Evolutionary conservation across 306 rosid species (phyloP).

Genomic region (Astragalus glycyphyllos): DNA sequence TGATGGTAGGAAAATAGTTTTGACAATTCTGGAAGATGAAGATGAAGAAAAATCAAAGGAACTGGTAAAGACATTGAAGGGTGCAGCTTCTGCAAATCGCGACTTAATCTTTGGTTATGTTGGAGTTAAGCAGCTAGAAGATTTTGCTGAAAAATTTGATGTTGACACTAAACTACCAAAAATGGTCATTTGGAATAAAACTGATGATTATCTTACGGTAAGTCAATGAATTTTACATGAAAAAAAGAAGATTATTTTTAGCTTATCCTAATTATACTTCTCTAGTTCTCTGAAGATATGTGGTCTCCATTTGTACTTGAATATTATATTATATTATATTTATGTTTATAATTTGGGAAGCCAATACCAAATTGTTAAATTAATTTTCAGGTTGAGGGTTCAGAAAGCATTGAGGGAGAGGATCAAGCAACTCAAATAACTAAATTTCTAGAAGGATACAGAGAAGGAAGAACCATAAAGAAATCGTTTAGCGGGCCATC

Average conservation of each 20-base stretch:
- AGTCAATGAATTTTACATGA: constrained; percentile 44
- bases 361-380: neutral
- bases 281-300: neutral
- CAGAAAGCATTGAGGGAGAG: constrained; percentile 70
- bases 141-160: constrained; percentile 85
- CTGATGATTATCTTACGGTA: constrained; percentile 74
- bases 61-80: constrained; percentile 74
- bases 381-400: constrained; percentile 70
- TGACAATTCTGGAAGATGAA: constrained; percentile 88
- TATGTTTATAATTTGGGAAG: neutral
- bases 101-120: constrained; percentile 88
- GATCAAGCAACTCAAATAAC: constrained; percentile 80
- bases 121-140: constrained; percentile 81
- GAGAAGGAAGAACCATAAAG: constrained; percentile 76
- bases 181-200: constrained; percentile 87
- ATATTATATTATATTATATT: too few species aligned
- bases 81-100: constrained; percentile 95
- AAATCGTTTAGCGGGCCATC: constrained; percentile 60
- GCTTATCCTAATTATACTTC: constrained; percentile 6
- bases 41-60: constrained; percentile 68
- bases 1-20: constrained; percentile 79
- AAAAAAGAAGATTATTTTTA: constrained; percentile 3
- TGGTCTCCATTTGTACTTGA: constrained; percentile 22
- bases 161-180: constrained; percentile 67
- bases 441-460: constrained; percentile 75